These are phyloP conservation scores for Suillus occidentalis DNA, from an alignment of 768 basidiomycete species.

Conservation along the genomic window DNA sequence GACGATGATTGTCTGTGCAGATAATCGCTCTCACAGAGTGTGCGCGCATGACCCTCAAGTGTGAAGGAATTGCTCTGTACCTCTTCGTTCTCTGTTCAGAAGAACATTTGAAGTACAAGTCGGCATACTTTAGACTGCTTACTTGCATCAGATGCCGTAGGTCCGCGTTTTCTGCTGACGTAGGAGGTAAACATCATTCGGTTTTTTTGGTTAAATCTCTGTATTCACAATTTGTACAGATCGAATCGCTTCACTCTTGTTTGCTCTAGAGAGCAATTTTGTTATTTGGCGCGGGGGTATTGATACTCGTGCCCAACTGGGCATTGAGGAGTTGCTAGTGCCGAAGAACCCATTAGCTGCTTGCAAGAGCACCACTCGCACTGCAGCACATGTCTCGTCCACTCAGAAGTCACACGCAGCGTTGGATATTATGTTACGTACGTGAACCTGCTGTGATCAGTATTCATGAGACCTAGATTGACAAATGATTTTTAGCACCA, in stretches of 20 bases:
- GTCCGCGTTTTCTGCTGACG: conserved; percentile 23
- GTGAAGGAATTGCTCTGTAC: conserved; percentile 44
- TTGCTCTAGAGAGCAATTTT: conserved; percentile 31
- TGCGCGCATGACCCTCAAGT: conserved; percentile 46
- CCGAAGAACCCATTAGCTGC: too few relatives aligned
- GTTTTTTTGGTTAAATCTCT: not conserved
- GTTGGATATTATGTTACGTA: conserved; percentile 37
- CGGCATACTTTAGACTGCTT: too few relatives aligned
- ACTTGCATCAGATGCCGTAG: too few relatives aligned
- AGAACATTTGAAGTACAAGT: conserved; percentile 31
- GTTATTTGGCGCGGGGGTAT: conserved; percentile 19
- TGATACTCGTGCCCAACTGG: too few relatives aligned
- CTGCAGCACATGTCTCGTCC: too few relatives aligned
- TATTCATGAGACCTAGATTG: not conserved
- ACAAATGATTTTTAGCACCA: too few relatives aligned
- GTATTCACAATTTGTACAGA: conserved; percentile 15
- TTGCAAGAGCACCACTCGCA: too few relatives aligned
- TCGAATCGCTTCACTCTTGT: conserved; percentile 33
- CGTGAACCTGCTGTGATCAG: conserved; percentile 16
- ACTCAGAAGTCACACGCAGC: too few relatives aligned
- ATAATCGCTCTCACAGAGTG: conserved; percentile 45
- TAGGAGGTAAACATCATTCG: conserved; percentile 22
- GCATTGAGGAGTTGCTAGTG: too few relatives aligned
- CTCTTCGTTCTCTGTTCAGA: conserved; percentile 46
- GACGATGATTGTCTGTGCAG: not conserved